Conservation (phyloP, 768 basidiomycete species). For the Suillus ampliporus region DNA sequence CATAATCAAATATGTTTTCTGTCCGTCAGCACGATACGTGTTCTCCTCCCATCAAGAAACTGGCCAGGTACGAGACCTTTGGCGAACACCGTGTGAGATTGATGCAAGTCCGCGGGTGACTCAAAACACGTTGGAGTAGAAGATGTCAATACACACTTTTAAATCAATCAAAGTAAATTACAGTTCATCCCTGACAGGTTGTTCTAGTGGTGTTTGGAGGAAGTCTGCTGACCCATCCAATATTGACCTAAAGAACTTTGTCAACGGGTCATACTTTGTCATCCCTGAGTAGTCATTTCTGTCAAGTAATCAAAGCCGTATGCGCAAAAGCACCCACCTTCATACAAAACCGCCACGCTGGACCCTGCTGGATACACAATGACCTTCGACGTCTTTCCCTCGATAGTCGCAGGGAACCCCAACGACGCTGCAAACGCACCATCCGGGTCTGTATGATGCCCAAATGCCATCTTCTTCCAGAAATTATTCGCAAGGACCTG, state of each 20-base stretch:
- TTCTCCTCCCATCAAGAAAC: not conserved
- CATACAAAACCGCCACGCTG: conserved; percentile 60
- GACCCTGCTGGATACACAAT: conserved; percentile 72
- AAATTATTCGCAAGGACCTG: conserved; percentile 79
- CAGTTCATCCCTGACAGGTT: conserved; percentile 38
- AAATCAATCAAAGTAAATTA: conserved; percentile 16
- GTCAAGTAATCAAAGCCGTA: not conserved
- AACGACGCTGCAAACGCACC: conserved; percentile 62
- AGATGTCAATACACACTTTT: not conserved
- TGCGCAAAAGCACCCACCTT: conserved; percentile 52
- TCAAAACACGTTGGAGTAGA: conserved; percentile 4
- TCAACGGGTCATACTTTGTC: conserved; percentile 75
- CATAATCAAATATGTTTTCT: conserved; percentile 2
- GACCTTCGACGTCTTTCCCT: conserved; percentile 65
- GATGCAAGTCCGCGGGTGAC: not conserved
- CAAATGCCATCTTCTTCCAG: conserved; percentile 64
- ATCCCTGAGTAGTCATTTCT: conserved; percentile 48
- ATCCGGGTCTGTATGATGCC: conserved; percentile 66
- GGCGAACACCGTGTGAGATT: conserved; percentile 3
- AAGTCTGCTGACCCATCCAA: conserved; percentile 72
- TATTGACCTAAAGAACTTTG: conserved; percentile 74
- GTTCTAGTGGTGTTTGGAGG: conserved; percentile 43
- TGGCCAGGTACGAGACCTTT: not conserved
- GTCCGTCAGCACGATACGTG: not conserved
- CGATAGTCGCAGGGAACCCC: conserved; percentile 60